Evolutionary conservation across 208 protist species (phyloP).

Genomic region (Acanthamoeba healyi): DNA sequence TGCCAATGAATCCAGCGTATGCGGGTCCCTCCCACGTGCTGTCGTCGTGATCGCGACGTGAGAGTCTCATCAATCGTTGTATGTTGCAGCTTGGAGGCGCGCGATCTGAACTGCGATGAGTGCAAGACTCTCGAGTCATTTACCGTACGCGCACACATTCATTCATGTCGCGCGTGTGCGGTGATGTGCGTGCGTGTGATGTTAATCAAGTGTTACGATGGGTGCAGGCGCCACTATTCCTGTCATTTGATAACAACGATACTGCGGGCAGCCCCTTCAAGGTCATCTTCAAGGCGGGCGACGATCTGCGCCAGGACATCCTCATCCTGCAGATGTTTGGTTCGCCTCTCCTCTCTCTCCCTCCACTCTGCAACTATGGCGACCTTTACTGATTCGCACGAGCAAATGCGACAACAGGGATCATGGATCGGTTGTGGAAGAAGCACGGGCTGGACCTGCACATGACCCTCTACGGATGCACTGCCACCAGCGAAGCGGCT

Average conservation of each 20-base stretch:
- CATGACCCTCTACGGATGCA: constrained; percentile 83
- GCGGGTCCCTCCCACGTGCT: too few species aligned
- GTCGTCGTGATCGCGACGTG: too few species aligned
- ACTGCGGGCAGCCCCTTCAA: constrained; percentile 90
- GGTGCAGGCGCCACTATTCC: background rate
- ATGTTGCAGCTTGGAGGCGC: constrained; percentile 9
- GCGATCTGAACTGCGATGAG: background rate
- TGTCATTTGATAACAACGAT: background rate
- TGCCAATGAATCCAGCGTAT: constrained; percentile 29
- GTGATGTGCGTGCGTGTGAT: too few species aligned
- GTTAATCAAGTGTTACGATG: background rate
- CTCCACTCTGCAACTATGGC: too few species aligned
- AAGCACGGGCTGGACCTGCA: constrained; percentile 81
- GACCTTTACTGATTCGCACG: too few species aligned
- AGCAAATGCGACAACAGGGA: too few species aligned
- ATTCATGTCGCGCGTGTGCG: too few species aligned
- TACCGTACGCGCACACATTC: background rate
- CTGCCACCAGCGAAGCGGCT: constrained; percentile 87
- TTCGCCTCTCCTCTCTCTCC: too few species aligned
- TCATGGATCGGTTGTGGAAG: constrained; percentile 83
- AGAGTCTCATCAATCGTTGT: too few species aligned
- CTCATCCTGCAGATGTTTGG: constrained; percentile 89
- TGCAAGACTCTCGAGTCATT: constrained; percentile 1
- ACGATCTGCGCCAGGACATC: constrained; percentile 91
- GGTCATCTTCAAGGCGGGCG: constrained; percentile 88